Evolutionary conservation across 148 eudicot genomes (phyloP), one percentile per base, ranked within the genome.

Genomic region (Rhododendron ferrugineum): DNA sequence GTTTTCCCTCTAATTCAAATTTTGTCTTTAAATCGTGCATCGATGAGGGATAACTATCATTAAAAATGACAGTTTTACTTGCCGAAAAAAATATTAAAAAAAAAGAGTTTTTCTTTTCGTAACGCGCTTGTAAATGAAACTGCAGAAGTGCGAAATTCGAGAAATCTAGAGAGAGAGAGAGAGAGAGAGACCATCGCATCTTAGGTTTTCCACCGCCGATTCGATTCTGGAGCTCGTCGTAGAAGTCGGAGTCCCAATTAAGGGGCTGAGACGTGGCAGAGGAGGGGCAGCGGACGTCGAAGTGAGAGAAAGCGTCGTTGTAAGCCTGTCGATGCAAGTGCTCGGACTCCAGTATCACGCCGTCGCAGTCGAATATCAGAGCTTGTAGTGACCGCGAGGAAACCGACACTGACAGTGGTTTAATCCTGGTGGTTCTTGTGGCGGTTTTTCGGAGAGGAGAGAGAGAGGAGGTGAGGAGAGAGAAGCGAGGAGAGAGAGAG

Each of bases 131-230:
- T 37, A 34, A 6, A 46, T 36, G 47, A 37, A 40, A 26, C 49
- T 22, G 5, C 15, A 81, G 36, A 60, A 54, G 54, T n/a, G 3
- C 3, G 1, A 46, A 66, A 11, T 23, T 30, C 4, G 23, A 72
- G 15, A 16, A 72, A 70, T 46, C 47, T 9, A 22, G 2, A 64
- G 46, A n/a, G 23, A 20, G 9, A 20, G 9, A 46, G 70, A 82
- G 80, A 34, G 56, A 64, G 54, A 72, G 8, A 11, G 80, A 95
- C 99, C 99, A 97, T 72, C 99, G 92, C 98, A 95, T 97, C 88
- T 97, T 95, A 58, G 99, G 99, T 81, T 97, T 97, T 16, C 98
- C 99, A 16, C 99, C 98, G 30, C 99, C 99, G 85, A 97, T 88
- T 3, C 81, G 95, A 85, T 97, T 97, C 94, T 97, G 99, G 30